phyloP scores from a whole-genome alignment of 2,329 filamentous ascomycete species.

The Periconia sp. region DNA sequence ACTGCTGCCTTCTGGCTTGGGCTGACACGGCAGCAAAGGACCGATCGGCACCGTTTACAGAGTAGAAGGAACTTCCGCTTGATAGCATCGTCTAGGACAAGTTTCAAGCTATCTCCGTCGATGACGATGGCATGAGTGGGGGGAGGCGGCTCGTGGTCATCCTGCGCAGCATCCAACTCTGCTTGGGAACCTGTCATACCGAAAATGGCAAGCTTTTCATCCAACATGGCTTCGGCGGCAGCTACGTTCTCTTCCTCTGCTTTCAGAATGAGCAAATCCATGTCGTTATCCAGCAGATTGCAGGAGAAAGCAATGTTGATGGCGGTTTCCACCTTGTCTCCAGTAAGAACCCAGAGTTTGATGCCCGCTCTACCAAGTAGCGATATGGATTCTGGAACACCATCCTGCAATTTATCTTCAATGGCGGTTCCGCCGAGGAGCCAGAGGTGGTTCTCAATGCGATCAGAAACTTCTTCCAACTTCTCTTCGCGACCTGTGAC shows the following conservation, averaged over 20 bases:
- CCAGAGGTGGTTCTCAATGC: conserved; percentile 87
- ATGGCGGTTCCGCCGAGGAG: conserved; percentile 95
- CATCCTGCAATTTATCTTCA: conserved; percentile 94
- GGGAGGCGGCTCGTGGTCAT: conserved; percentile 83
- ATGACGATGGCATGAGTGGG: conserved; percentile 93
- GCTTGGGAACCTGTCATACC: conserved; percentile 82
- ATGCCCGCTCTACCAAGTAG: conserved; percentile 92
- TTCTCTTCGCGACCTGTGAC: conserved; percentile 90
- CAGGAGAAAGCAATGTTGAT: conserved; percentile 99
- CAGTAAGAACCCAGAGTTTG: conserved; percentile 97
- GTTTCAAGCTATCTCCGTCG: conserved; percentile 90
- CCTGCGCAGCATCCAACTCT: conserved; percentile 78
- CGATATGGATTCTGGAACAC: conserved; percentile 93
- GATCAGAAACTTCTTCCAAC: conserved; percentile 84
- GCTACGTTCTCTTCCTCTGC: conserved; percentile 74
- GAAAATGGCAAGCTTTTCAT: conserved; percentile 75
- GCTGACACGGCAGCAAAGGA: conserved; percentile 96
- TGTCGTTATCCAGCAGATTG: conserved; percentile 95
- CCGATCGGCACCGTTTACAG: conserved; percentile 96
- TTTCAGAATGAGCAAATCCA: conserved; percentile 94
- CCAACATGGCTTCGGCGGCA: conserved; percentile 72
- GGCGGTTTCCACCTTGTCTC: conserved; percentile 98
- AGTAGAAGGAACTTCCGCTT: conserved; percentile 93
- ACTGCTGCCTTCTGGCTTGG: conserved; percentile 98
- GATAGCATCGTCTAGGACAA: conserved; percentile 80